Evolutionary conservation across 306 rosid species (phyloP).

Genomic region (Cucurbita ficifolia): DNA sequence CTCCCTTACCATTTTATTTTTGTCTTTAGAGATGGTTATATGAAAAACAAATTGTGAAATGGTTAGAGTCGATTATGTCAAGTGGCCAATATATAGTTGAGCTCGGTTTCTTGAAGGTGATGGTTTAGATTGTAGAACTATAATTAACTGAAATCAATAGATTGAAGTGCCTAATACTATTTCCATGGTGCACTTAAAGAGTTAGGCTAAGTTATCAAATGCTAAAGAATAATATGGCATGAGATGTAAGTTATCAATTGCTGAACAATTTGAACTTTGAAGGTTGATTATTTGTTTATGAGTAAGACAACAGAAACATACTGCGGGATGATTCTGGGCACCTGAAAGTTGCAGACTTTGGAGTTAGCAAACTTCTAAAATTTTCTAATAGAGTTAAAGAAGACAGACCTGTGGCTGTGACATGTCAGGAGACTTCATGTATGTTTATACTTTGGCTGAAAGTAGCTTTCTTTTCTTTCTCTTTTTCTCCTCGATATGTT

Average conservation of each 20-base stretch:
- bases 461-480: background rate
- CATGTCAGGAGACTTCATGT: slow-evolving; percentile 75
- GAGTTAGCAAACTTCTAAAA: slow-evolving; percentile 83
- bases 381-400: slow-evolving; percentile 38
- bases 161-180: background rate
- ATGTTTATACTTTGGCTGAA: slow-evolving; percentile 22
- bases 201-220: background rate
- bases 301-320: slow-evolving; percentile 68
- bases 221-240: background rate
- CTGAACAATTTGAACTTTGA: slow-evolving; percentile 11
- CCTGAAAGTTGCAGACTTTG: slow-evolving; percentile 97
- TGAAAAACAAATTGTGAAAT: background rate
- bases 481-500: background rate
- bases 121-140: background rate
- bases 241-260: background rate
- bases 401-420: slow-evolving; percentile 63
- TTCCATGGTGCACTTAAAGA: background rate
- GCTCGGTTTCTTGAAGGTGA: background rate
- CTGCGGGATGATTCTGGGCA: slow-evolving; percentile 91
- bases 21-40: background rate
- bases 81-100: background rate
- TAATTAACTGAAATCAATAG: background rate
- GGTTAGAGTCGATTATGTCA: background rate
- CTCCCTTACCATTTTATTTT: background rate
- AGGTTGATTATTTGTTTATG: slow-evolving; percentile 32